phyloP scores from a whole-genome alignment of 2,329 filamentous ascomycete genomes.

The Diaporthe citriasiana region DNA sequence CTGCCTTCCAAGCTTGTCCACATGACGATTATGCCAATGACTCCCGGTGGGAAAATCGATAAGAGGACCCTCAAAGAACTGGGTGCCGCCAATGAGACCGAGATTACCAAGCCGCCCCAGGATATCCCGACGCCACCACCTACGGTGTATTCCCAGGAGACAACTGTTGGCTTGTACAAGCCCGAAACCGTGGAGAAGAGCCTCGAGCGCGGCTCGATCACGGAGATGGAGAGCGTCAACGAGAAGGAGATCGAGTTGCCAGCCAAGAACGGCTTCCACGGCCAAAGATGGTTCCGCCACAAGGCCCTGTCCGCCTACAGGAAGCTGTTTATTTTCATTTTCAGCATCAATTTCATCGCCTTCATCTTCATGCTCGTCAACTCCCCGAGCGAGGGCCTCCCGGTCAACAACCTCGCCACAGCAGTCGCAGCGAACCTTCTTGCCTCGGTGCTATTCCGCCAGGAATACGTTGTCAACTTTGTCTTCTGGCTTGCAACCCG shows the following conservation, averaged over 20 bases:
- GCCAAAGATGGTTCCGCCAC: slow-evolving; percentile 57
- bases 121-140: slow-evolving; percentile 42
- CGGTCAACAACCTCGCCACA: slow-evolving; percentile 45
- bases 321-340: slow-evolving; percentile 67
- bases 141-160: slow-evolving; percentile 18
- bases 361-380: slow-evolving; percentile 58
- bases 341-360: slow-evolving; percentile 64
- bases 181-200: slow-evolving; percentile 44
- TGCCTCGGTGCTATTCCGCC: slow-evolving; percentile 65
- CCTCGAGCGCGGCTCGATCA: slow-evolving; percentile 45
- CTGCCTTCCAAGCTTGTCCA: slow-evolving; percentile 62
- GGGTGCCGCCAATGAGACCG: slow-evolving; percentile 6
- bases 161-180: slow-evolving; percentile 18
- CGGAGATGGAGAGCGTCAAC: slow-evolving; percentile 45
- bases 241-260: slow-evolving; percentile 49
- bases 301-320: slow-evolving; percentile 68
- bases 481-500: slow-evolving; percentile 44
- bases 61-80: slow-evolving; percentile 59
- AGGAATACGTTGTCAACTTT: slow-evolving; percentile 66
- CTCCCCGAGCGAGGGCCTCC: slow-evolving; percentile 45
- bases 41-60: slow-evolving; percentile 70
- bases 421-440: slow-evolving; percentile 63
- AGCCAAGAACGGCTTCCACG: slow-evolving; percentile 56
- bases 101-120: slow-evolving; percentile 39
- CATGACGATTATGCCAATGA: slow-evolving; percentile 62